These are phyloP conservation scores for Castanopsis chinensis DNA, from an alignment of 306 rosid genomes.

Conservation along the genomic window DNA sequence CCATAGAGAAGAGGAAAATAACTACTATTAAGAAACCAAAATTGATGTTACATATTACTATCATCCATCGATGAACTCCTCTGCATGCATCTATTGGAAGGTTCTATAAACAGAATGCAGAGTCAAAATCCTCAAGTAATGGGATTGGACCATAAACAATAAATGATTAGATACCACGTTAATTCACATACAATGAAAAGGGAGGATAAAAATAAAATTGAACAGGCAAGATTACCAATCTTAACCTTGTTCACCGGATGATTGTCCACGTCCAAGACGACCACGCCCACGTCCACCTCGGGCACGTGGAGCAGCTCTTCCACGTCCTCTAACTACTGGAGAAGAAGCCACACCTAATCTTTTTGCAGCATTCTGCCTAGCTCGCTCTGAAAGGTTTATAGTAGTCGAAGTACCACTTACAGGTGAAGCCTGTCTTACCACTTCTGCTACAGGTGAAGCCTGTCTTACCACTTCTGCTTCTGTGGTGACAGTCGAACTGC, in stretches of 20 bases:
- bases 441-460: constrained; percentile 54
- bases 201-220: not conserved
- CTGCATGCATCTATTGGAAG: not conserved
- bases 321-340: constrained; percentile 53
- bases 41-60: not conserved
- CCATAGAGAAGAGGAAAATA: too few relatives aligned
- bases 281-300: constrained; percentile 48
- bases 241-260: constrained; percentile 47
- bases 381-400: constrained; percentile 60
- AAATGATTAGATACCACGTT: not conserved
- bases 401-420: constrained; percentile 44
- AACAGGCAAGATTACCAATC: not conserved
- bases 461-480: constrained; percentile 51
- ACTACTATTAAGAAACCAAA: not conserved
- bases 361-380: constrained; percentile 57
- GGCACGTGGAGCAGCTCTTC: constrained; percentile 52
- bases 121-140: not conserved
- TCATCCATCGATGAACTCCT: not conserved
- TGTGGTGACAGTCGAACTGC: constrained; percentile 15
- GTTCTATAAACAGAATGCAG: not conserved
- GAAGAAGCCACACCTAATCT: constrained; percentile 63
- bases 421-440: constrained; percentile 52
- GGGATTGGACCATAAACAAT: not conserved
- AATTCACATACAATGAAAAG: not conserved
- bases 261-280: constrained; percentile 53